phyloP scores from a whole-genome alignment of 2,329 filamentous ascomycete species.

The Monosporascus sp. region DNA sequence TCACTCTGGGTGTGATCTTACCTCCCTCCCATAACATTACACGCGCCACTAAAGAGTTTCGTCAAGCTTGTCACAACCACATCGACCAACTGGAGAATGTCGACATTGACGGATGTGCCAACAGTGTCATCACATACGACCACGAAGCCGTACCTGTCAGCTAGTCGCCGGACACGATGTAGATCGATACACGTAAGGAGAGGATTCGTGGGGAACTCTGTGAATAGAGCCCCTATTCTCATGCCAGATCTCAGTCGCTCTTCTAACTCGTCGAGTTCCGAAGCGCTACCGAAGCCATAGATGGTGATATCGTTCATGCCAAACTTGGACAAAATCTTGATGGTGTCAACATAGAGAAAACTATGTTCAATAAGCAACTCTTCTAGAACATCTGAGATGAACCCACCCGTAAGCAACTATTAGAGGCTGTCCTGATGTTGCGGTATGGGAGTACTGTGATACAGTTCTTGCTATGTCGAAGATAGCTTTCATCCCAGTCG shows the following conservation, averaged over 20 bases:
- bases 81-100: neutral
- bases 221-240: neutral
- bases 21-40: neutral
- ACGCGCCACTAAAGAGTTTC: neutral
- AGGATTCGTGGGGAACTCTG: neutral
- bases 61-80: neutral
- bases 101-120: neutral
- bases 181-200: neutral
- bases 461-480: neutral
- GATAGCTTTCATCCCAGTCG: neutral
- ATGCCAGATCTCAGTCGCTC: neutral
- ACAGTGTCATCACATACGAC: neutral
- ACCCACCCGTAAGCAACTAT: neutral
- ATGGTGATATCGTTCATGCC: neutral
- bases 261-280: neutral
- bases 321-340: neutral
- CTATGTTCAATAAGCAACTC: neutral
- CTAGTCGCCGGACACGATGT: neutral
- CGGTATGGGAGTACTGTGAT: neutral
- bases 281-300: neutral
- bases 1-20: neutral
- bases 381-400: neutral
- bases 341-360: neutral
- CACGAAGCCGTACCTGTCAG: neutral
- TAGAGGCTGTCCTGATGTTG: neutral